Percentiles rank a stretch among this genome's conserved stretches.
Conservation (phyloP, 768 basidiomycete species). For the Leucosporidium scottii region DNA sequence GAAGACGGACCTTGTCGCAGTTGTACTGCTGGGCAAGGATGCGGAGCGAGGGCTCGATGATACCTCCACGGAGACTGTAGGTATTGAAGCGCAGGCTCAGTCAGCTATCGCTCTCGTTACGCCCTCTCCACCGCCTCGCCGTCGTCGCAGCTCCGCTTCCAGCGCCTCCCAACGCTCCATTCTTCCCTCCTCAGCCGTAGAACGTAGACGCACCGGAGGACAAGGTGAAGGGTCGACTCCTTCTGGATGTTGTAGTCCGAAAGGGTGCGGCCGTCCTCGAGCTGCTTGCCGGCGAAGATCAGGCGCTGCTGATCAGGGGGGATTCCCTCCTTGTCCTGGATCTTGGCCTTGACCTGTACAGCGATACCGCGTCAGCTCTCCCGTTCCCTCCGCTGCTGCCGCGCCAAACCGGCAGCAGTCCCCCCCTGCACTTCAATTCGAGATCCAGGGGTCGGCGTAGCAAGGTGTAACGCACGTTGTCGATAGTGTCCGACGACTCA, state of each 20-base stretch:
- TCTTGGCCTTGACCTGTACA: constrained; percentile 74
- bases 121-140: too few species aligned
- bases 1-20: constrained; percentile 34
- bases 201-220: constrained; percentile 54
- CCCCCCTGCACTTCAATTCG: too few species aligned
- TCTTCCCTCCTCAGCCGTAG: too few species aligned
- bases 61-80: constrained; percentile 85
- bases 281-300: constrained; percentile 86
- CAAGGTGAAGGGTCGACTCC: constrained; percentile 96
- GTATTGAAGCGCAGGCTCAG: constrained; percentile 82
- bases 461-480: constrained; percentile 50
- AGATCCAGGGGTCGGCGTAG: too few species aligned
- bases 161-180: too few species aligned
- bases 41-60: constrained; percentile 98
- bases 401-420: too few species aligned
- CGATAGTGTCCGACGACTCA: constrained; percentile 86
- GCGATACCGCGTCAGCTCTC: too few species aligned
- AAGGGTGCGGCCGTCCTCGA: constrained; percentile 82
- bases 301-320: constrained; percentile 85
- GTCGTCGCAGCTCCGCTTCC: too few species aligned
- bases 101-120: constrained; percentile 45
- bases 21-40: constrained; percentile 96
- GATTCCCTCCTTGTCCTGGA: constrained; percentile 89
- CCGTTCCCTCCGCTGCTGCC: too few species aligned
- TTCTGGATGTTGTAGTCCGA: constrained; percentile 93